These are phyloP conservation scores for Metarhizium brunneum DNA, from an alignment of 2,329 filamentous ascomycete species.

Conservation along the genomic window DNA sequence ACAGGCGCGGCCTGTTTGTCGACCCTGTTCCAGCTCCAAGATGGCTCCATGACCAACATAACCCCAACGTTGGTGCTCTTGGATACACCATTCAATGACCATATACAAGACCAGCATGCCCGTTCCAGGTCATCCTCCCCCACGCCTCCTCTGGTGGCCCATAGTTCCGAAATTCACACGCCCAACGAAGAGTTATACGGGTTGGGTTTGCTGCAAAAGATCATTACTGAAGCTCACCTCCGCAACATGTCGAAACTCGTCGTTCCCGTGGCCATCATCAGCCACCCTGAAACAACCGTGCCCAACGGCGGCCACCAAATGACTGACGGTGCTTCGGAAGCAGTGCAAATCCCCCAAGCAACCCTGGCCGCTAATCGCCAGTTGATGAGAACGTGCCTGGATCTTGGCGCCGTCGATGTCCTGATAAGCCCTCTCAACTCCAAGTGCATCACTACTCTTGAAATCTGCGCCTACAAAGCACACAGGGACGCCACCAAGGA, in stretches of 20 bases:
- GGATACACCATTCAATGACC: slow-evolving; percentile 44
- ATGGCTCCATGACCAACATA: slow-evolving; percentile 40
- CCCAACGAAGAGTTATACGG: slow-evolving; percentile 45
- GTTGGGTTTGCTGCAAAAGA: slow-evolving; percentile 42
- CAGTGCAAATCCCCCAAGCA: slow-evolving; percentile 13
- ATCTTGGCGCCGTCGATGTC: slow-evolving; percentile 80
- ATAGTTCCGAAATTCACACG: slow-evolving; percentile 29
- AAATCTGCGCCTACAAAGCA: slow-evolving; percentile 75
- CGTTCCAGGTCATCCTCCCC: slow-evolving; percentile 34
- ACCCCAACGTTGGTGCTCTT: slow-evolving; percentile 49
- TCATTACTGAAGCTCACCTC: slow-evolving; percentile 48
- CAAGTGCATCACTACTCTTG: slow-evolving; percentile 64
- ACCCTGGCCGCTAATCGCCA: slow-evolving; percentile 22
- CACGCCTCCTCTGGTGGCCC: slow-evolving; percentile 26
- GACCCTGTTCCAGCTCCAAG: slow-evolving; percentile 43
- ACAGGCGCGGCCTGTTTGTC: slow-evolving; percentile 43
- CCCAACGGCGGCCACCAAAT: slow-evolving; percentile 21
- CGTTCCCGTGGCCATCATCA: slow-evolving; percentile 46
- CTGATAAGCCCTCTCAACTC: slow-evolving; percentile 69
- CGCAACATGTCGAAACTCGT: slow-evolving; percentile 47
- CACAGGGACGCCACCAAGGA: slow-evolving; percentile 68
- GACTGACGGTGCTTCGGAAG: slow-evolving; percentile 30
- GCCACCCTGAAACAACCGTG: slow-evolving; percentile 23
- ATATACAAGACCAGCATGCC: slow-evolving; percentile 23
- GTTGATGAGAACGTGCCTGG: slow-evolving; percentile 63